Evolutionary conservation across 208 protist genomes (phyloP).

Genomic region (Kentomonas sorsogonicus): DNA sequence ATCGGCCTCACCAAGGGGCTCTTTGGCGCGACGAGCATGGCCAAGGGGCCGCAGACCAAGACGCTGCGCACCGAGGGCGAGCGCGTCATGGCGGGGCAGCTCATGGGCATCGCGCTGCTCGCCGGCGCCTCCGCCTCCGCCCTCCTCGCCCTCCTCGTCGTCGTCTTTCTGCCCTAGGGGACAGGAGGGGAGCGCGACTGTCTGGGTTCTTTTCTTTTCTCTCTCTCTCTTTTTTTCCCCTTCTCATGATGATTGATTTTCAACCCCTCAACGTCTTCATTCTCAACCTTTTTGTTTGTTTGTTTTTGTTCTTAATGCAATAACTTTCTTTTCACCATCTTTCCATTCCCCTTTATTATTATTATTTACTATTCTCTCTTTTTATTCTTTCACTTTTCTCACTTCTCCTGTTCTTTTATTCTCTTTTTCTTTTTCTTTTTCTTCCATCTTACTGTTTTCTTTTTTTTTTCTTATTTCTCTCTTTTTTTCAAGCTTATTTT

Average conservation of each 20-base stretch:
- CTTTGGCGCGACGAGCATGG: conserved; percentile 68
- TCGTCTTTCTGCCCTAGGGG: conserved; percentile 50
- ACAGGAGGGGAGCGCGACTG: no score
- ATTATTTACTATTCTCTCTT: background rate
- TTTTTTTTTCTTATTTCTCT: background rate
- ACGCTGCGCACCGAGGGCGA: conserved; percentile 54
- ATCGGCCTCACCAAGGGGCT: conserved; percentile 79
- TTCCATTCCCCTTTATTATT: background rate
- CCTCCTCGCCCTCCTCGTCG: conserved; percentile 56
- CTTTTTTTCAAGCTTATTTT: background rate
- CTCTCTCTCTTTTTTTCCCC: background rate
- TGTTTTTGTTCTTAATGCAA: no score
- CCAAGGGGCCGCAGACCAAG: conserved; percentile 53
- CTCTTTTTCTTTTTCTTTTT: conserved; percentile 5
- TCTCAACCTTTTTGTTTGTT: no score
- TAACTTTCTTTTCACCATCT: background rate
- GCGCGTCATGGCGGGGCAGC: conserved; percentile 72
- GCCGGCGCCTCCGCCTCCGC: conserved; percentile 49
- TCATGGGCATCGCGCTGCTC: conserved; percentile 74
- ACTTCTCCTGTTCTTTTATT: background rate
- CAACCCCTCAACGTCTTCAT: no score
- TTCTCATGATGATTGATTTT: background rate
- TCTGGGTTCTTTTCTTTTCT: conserved; percentile 1
- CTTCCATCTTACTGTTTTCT: conserved; percentile 7
- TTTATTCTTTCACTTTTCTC: conserved; percentile 6